Evolutionary conservation across 495 filamentous ascomycete species (phyloP).

Genomic region (Xylaria grammica): DNA sequence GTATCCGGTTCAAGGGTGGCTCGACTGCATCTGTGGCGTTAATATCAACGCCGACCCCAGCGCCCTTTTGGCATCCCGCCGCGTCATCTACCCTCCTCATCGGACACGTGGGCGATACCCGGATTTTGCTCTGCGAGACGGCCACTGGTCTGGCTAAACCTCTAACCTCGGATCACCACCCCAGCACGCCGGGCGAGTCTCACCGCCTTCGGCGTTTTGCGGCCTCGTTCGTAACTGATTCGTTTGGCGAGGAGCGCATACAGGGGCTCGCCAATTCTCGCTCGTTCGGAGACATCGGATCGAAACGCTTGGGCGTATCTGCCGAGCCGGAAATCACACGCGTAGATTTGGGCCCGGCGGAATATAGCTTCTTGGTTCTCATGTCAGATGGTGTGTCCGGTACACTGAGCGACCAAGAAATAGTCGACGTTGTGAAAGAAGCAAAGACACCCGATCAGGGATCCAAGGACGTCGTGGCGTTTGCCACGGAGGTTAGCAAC

Average conservation of each 20-base stretch:
- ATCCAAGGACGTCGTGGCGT: slow-evolving; percentile 75
- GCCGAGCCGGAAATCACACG: slow-evolving; percentile 87
- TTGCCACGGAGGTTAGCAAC: slow-evolving; percentile 80
- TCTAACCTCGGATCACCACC: slow-evolving; percentile 87
- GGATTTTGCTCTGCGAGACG: slow-evolving; percentile 84
- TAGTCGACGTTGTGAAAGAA: slow-evolving; percentile 95
- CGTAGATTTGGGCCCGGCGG: slow-evolving; percentile 74
- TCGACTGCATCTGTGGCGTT: slow-evolving; percentile 88
- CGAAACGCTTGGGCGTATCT: slow-evolving; percentile 89
- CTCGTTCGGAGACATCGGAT: slow-evolving; percentile 87
- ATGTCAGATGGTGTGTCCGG: slow-evolving; percentile 88
- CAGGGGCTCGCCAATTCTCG: slow-evolving; percentile 91
- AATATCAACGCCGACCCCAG: slow-evolving; percentile 87
- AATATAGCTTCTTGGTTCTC: slow-evolving; percentile 87
- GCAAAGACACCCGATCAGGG: slow-evolving; percentile 87
- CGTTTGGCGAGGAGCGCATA: slow-evolving; percentile 96
- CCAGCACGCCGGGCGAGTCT: slow-evolving; percentile 81
- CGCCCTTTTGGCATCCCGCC: slow-evolving; percentile 92
- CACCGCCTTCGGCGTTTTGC: slow-evolving; percentile 84
- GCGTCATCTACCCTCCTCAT: slow-evolving; percentile 82
- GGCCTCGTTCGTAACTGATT: slow-evolving; percentile 87
- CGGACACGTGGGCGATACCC: slow-evolving; percentile 91
- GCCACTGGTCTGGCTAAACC: slow-evolving; percentile 76
- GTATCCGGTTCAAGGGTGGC: slow-evolving; percentile 84
- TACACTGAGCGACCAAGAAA: slow-evolving; percentile 84